A percentile compares a stretch with the other conserved stretches of the same genome.
Conservation (phyloP, 2,329 filamentous ascomycete genomes). For the Escovopsis sp. region DNA sequence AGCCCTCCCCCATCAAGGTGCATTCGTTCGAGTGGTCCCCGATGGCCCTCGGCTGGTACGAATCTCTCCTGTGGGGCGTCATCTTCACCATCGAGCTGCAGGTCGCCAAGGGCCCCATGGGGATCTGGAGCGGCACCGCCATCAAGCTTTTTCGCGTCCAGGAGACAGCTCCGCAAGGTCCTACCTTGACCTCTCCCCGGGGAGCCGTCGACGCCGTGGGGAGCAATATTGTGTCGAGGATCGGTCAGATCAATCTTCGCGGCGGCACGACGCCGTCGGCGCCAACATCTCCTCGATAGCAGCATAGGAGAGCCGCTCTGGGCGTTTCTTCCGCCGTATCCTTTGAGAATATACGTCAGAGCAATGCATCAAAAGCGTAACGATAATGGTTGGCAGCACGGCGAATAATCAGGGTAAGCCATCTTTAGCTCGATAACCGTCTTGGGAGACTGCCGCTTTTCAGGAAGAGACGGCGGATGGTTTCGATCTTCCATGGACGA, state of each 20-base stretch:
- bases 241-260: constrained; percentile 65
- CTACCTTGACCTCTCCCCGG: constrained; percentile 68
- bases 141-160: constrained; percentile 86
- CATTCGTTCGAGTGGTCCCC: constrained; percentile 94
- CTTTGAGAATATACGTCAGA: no score
- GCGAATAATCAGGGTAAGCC: no score
- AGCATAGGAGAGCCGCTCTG: no score
- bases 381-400: no score
- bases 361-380: no score
- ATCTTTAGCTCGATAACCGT: no score
- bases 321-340: no score
- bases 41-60: constrained; percentile 85
- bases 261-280: constrained; percentile 21
- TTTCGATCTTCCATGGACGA: no score
- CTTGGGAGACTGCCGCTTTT: no score
- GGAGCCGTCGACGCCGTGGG: constrained; percentile 90
- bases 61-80: constrained; percentile 85
- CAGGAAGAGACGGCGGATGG: no score
- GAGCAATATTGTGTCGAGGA: constrained; percentile 73
- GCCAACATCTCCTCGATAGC: constrained; percentile 3
- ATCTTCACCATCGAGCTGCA: constrained; percentile 86
- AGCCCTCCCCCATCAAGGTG: constrained; percentile 58
- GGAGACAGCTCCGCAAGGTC: constrained; percentile 65
- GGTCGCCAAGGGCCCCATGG: constrained; percentile 70
- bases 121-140: constrained; percentile 83